A percentile compares a stretch with the other conserved stretches of the same genome.
Conservation (phyloP, 2,329 filamentous ascomycete genomes). For the Phialophora expanda region DNA sequence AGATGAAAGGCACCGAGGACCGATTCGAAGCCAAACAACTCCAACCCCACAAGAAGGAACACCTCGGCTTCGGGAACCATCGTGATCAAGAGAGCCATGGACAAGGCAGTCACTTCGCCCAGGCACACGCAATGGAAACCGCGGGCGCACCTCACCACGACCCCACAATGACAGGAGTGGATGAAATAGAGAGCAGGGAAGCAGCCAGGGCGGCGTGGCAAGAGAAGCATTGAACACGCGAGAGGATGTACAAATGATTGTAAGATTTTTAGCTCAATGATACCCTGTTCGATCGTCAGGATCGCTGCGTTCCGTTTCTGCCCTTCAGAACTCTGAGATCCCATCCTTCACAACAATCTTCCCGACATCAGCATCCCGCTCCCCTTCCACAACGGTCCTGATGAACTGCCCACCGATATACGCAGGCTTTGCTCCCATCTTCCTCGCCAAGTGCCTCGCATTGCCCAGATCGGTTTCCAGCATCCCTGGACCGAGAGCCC, state of each 20-base stretch:
- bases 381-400: slow-evolving; percentile 39
- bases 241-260: neutral
- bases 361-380: slow-evolving; percentile 43
- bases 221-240: slow-evolving; percentile 4
- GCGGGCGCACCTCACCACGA: neutral
- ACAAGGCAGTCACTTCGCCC: slow-evolving; percentile 14
- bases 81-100: neutral
- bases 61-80: neutral
- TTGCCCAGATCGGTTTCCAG: slow-evolving; percentile 53
- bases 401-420: slow-evolving; percentile 39
- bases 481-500: slow-evolving; percentile 53
- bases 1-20: slow-evolving; percentile 24
- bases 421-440: slow-evolving; percentile 42
- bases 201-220: slow-evolving; percentile 6
- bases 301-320: neutral
- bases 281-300: neutral
- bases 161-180: neutral
- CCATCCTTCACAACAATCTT: slow-evolving; percentile 43
- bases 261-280: neutral
- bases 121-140: slow-evolving; percentile 9
- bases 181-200: neutral
- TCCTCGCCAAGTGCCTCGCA: slow-evolving; percentile 35
- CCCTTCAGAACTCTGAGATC: slow-evolving; percentile 38
- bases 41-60: neutral
- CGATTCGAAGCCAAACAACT: slow-evolving; percentile 4